phyloP scores from a whole-genome alignment of 2,329 filamentous ascomycete species.

The Alternaria hordeiaustralica region DNA sequence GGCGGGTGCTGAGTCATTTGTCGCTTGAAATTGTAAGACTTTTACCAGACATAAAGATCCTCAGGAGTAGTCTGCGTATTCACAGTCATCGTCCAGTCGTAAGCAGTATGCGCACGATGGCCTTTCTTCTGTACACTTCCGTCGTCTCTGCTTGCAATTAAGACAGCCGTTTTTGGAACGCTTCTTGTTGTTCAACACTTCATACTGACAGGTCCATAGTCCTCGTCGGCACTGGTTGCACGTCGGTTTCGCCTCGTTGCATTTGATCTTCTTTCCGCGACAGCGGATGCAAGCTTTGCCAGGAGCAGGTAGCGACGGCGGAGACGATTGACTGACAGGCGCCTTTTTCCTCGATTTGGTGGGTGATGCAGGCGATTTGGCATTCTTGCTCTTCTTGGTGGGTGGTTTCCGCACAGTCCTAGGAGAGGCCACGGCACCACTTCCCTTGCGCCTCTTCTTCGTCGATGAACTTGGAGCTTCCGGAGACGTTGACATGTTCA shows the following conservation, averaged over 20 bases:
- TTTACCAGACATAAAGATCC: neutral
- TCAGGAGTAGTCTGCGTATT: slow-evolving; percentile 32
- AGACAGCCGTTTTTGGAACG: slow-evolving; percentile 40
- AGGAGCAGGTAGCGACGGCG: slow-evolving; percentile 15
- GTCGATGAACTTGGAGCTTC: slow-evolving; percentile 20
- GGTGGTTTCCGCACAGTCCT: slow-evolving; percentile 8
- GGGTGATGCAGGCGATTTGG: slow-evolving; percentile 22
- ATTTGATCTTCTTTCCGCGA: slow-evolving; percentile 41
- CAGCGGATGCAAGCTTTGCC: slow-evolving; percentile 29
- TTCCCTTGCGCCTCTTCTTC: slow-evolving; percentile 32
- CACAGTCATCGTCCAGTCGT: slow-evolving; percentile 37
- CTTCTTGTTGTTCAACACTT: slow-evolving; percentile 20
- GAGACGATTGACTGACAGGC: slow-evolving; percentile 2
- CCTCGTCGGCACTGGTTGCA: slow-evolving; percentile 41
- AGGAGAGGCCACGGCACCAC: slow-evolving; percentile 4
- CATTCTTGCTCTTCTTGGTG: slow-evolving; percentile 26
- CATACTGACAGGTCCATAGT: slow-evolving; percentile 41
- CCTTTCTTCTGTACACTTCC: slow-evolving; percentile 42
- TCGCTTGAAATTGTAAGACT: neutral
- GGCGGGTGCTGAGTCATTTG: neutral
- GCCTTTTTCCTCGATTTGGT: slow-evolving; percentile 21
- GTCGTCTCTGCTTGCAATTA: slow-evolving; percentile 37
- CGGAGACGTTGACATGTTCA: slow-evolving; percentile 32
- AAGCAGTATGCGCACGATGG: slow-evolving; percentile 40
- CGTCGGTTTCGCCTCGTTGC: slow-evolving; percentile 36